Conservation (phyloP, 202 grass and related monocot species). For the Schoenoplectus triqueter region DNA sequence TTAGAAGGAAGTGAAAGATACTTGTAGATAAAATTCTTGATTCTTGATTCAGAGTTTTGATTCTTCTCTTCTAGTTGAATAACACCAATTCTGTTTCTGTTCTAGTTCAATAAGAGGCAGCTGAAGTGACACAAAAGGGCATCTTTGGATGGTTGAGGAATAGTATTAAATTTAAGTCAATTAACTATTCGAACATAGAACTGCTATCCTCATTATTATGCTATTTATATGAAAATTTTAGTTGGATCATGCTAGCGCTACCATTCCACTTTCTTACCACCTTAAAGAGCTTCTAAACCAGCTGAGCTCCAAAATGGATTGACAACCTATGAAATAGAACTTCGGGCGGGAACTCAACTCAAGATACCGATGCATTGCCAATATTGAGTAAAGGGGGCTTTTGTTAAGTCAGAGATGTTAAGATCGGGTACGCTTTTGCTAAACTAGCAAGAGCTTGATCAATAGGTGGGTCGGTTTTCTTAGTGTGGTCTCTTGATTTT, state of each 20-base stretch:
- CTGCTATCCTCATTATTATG: background rate
- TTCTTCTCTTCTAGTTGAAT: conserved; percentile 27
- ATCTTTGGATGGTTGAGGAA: background rate
- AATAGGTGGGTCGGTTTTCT: too few species aligned
- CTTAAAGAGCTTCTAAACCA: too few species aligned
- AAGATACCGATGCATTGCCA: too few species aligned
- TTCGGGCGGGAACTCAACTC: too few species aligned
- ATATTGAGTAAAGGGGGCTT: too few species aligned
- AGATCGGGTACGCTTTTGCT: too few species aligned
- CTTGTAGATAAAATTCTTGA: conserved; percentile 44
- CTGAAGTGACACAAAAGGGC: background rate
- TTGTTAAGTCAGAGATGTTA: too few species aligned
- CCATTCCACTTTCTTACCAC: too few species aligned
- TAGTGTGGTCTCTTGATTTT: background rate
- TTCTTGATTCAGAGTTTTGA: conserved; percentile 27
- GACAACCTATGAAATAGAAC: too few species aligned
- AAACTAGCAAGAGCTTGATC: too few species aligned
- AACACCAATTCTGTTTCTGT: background rate
- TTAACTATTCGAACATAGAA: background rate
- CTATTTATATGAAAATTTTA: background rate
- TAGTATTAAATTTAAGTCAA: background rate
- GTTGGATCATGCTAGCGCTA: too few species aligned
- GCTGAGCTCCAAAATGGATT: too few species aligned
- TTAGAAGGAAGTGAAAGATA: conserved; percentile 38
- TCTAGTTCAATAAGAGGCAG: background rate